These are phyloP conservation scores for Galerina sulciceps DNA, from an alignment of 768 basidiomycete species.

Conservation along the genomic window DNA sequence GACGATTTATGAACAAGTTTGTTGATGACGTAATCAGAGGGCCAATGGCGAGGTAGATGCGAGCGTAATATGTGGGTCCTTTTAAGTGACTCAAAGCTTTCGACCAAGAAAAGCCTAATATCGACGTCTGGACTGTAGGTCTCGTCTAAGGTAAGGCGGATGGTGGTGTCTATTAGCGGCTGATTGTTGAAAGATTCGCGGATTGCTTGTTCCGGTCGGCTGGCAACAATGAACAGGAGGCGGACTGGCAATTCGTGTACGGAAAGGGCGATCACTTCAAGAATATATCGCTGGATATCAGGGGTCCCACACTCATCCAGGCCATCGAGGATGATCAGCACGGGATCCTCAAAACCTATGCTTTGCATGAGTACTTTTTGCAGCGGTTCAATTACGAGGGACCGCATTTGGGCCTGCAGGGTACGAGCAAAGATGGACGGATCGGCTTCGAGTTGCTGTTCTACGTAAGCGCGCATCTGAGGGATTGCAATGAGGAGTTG, in stretches of 20 bases:
- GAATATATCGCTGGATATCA: slow-evolving; percentile 4
- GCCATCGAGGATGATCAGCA: slow-evolving; percentile 19
- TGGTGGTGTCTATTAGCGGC: background rate
- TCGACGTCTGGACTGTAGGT: slow-evolving; percentile 7
- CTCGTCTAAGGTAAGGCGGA: slow-evolving; percentile 4
- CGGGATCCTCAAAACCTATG: background rate
- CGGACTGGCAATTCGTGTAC: background rate
- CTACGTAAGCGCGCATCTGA: background rate
- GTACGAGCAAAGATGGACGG: slow-evolving; percentile 4
- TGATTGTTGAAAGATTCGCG: background rate
- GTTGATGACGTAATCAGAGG: background rate
- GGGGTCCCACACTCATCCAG: slow-evolving; percentile 21
- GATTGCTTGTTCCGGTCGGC: slow-evolving; percentile 13
- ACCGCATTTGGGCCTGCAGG: slow-evolving; percentile 6
- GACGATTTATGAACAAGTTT: slow-evolving; percentile 9
- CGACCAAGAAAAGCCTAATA: background rate
- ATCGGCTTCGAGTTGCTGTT: background rate
- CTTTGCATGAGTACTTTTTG: background rate
- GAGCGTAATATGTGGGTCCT: background rate
- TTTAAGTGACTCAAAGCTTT: background rate
- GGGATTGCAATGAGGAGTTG: slow-evolving; percentile 13
- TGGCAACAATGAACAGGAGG: slow-evolving; percentile 7
- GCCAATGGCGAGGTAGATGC: slow-evolving; percentile 1
- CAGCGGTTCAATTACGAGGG: slow-evolving; percentile 11
- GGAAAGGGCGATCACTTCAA: background rate